Evolutionary conservation across 176 grass and related monocot genomes (phyloP).

Genomic region (Elymus sibiricus): DNA sequence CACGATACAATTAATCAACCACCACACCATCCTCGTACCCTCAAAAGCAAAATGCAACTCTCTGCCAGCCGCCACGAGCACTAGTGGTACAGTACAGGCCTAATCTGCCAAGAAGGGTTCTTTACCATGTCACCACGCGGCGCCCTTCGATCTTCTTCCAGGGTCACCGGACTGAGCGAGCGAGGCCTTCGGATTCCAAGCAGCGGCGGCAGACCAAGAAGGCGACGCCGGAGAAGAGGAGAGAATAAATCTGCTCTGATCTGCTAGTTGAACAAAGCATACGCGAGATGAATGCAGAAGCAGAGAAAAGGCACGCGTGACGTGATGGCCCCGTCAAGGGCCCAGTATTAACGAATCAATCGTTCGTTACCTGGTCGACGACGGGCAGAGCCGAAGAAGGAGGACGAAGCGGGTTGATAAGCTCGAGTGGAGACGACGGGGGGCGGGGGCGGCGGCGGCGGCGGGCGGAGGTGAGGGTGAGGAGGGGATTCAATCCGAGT

Average conservation of each 20-base stretch:
- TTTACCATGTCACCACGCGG: conserved; percentile 28
- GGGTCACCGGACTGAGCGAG: neutral
- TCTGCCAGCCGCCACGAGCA: too few species aligned
- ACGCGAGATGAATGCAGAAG: conserved; percentile 29
- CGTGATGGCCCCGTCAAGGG: neutral
- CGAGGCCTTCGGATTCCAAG: neutral
- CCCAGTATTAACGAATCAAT: neutral
- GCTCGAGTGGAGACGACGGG: too few species aligned
- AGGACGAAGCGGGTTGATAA: too few species aligned
- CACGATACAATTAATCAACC: neutral
- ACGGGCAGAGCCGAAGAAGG: too few species aligned
- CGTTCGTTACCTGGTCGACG: neutral
- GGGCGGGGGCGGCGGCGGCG: too few species aligned
- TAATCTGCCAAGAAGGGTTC: neutral
- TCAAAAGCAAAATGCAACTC: conserved; percentile 28
- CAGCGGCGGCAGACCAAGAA: neutral
- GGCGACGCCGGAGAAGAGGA: neutral
- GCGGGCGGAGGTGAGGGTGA: neutral
- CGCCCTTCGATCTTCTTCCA: conserved; percentile 6
- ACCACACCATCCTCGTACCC: neutral
- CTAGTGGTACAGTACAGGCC: neutral
- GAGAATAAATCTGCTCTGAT: neutral
- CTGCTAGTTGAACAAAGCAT: neutral
- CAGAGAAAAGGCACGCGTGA: neutral
- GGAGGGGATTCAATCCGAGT: conserved; percentile 9